Evolutionary conservation across 371 early-diverging fungal genomes (phyloP).

Genomic region (Actinomucor elegans): DNA sequence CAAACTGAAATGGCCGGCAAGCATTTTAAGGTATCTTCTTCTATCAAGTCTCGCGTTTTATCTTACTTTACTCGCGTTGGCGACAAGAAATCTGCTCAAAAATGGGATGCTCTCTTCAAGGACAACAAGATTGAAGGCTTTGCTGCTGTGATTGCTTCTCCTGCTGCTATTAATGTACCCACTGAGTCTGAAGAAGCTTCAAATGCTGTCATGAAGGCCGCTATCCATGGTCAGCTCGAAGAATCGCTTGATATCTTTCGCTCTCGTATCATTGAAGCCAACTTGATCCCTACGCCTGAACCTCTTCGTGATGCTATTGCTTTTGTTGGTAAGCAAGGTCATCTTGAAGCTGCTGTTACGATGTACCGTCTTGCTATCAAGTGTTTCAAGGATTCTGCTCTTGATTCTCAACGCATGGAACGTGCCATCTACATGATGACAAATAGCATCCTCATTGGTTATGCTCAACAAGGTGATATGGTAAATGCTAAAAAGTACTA

Average conservation of each 20-base stretch:
- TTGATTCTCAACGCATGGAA: conserved; percentile 14
- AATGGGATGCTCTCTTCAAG: conserved; percentile 25
- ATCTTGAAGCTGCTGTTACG: conserved; percentile 27
- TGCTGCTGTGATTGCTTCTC: conserved; percentile 3
- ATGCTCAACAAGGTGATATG: conserved; percentile 59
- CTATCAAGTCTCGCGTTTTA: conserved; percentile 11
- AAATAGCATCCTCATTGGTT: conserved; percentile 60
- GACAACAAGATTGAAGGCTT: conserved; percentile 1
- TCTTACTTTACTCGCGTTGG: conserved; percentile 10
- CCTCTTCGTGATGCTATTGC: conserved; percentile 46
- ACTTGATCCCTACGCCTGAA: conserved; percentile 30
- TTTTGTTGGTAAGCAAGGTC: conserved; percentile 45
- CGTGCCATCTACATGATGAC: conserved; percentile 42
- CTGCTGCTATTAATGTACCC: neutral
- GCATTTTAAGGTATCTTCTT: neutral
- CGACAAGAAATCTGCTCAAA: conserved; percentile 13
- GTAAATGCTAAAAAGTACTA: conserved; percentile 55
- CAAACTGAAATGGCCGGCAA: conserved; percentile 13
- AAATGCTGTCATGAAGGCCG: conserved; percentile 28
- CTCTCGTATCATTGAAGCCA: conserved; percentile 13
- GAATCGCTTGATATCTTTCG: conserved; percentile 22
- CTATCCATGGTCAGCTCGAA: conserved; percentile 18
- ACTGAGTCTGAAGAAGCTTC: conserved; percentile 7
- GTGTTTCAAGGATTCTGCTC: conserved; percentile 21
- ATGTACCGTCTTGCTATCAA: conserved; percentile 32